These are phyloP conservation scores for Coniochaeta hoffmannii DNA, from an alignment of 2,329 filamentous ascomycete species.

Conservation along the genomic window DNA sequence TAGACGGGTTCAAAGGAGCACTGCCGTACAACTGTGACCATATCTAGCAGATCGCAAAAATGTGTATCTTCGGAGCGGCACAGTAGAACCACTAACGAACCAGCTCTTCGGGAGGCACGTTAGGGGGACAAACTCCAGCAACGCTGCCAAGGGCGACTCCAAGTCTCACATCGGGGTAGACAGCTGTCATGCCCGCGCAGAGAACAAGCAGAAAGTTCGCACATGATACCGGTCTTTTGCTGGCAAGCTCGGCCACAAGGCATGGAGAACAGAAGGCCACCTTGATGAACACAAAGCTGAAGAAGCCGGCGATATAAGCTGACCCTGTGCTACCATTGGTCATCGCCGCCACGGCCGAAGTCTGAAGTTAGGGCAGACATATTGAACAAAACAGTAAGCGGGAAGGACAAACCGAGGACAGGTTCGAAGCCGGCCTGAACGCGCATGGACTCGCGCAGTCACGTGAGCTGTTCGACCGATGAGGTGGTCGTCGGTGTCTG, in stretches of 20 bases:
- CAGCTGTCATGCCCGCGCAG: neutral
- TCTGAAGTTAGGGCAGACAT: neutral
- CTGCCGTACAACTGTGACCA: neutral
- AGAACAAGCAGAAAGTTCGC: neutral
- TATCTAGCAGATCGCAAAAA: neutral
- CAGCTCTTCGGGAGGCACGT: neutral
- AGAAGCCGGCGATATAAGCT: neutral
- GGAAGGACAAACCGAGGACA: neutral
- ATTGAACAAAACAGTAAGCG: neutral
- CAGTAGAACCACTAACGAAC: neutral
- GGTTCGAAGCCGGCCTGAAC: too few relatives aligned
- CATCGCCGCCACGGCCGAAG: neutral
- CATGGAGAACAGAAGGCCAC: neutral
- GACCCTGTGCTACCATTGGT: neutral
- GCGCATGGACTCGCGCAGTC: too few relatives aligned
- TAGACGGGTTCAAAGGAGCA: neutral
- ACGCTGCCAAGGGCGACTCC: neutral
- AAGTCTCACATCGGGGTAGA: neutral
- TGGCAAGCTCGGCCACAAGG: neutral
- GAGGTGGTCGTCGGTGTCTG: too few relatives aligned
- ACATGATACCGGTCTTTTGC: neutral
- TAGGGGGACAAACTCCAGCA: neutral
- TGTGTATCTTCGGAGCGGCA: neutral
- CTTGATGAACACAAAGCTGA: neutral
- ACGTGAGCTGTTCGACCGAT: too few relatives aligned